phyloP scores from a whole-genome alignment of 352 stramenopile species.

The Phytopythium montanum region DNA sequence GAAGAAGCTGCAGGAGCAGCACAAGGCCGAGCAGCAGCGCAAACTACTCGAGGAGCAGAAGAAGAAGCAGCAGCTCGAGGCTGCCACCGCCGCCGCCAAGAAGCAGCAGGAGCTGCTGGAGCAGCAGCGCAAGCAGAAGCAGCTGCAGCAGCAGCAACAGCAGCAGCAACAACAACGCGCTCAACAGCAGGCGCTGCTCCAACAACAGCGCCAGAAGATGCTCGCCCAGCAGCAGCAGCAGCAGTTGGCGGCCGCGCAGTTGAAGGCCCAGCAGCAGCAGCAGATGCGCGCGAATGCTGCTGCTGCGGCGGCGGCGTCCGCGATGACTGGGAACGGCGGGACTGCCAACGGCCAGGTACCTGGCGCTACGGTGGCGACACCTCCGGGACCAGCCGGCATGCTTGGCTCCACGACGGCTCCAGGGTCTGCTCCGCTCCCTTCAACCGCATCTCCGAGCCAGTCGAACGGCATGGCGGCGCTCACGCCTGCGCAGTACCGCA shows the following conservation, averaged over 20 bases:
- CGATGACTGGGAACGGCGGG: neutral
- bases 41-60: slow-evolving; percentile 63
- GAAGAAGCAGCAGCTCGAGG: slow-evolving; percentile 55
- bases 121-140: slow-evolving; percentile 39
- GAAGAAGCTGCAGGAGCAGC: slow-evolving; percentile 62
- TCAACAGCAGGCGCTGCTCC: slow-evolving; percentile 45
- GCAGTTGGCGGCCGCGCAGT: slow-evolving; percentile 15
- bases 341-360: neutral
- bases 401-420: neutral
- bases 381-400: slow-evolving; percentile 1
- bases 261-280: slow-evolving; percentile 35
- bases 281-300: slow-evolving; percentile 28
- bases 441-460: slow-evolving; percentile 6
- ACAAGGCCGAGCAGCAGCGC: slow-evolving; percentile 57
- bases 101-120: slow-evolving; percentile 14
- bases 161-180: slow-evolving; percentile 28
- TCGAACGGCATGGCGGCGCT: slow-evolving; percentile 32
- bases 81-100: slow-evolving; percentile 16
- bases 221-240: slow-evolving; percentile 19
- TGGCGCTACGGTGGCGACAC: slow-evolving; percentile 14
- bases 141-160: slow-evolving; percentile 30
- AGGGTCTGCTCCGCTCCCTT: neutral
- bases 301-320: slow-evolving; percentile 1
- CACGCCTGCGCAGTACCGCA: slow-evolving; percentile 70
- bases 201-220: slow-evolving; percentile 25